Evolutionary conservation across 1,139 yeast genomes (phyloP), one percentile per base, ranked within the genome.

Genomic region (Candida pseudocylindracea): DNA sequence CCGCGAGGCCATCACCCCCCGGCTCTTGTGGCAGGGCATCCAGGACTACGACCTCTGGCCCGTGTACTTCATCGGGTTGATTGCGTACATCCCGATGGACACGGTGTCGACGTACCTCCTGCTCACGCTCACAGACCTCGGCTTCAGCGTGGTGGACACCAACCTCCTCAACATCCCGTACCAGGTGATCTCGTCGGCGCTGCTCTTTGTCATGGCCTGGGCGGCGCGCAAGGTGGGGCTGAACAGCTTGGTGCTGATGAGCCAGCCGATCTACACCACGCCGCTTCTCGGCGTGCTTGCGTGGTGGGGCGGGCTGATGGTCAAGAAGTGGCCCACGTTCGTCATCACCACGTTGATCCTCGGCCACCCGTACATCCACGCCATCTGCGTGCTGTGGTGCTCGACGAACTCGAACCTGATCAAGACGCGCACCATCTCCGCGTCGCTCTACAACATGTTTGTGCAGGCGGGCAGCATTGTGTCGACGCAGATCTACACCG

Each of bases 311-410:
- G 72, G 70, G 1, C 45, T 67, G 6, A 54, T 60, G 43, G 47
- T 48, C 3, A 31, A 39, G 30, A 37, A 53, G 9, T 67, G 76
- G 74, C 65, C 63, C 2, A 61, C 72, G 2, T 72, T 63, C 50
- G 58, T 50, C 1, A 40, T 68, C 20, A 51, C 59, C 30, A 60
- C 72, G 1, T 40, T 69, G 29, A 42, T 61, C 1, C 45, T 66
- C 25, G 72, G 69, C 2, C 57, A 56, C 31, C 67, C 67, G 1
- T 68, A 67, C 36, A 54, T 58, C 26, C 66, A 68, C 45, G 71
- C 76, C 2, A 55, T 71, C 35, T 53, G 63, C 40, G 72, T 45
- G 26, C 34, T 44, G 28, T 46, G 50, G 50, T 40, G 44, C 31
- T 43, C 48, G 2, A 36, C 42, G 12, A 46, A 46, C 31, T 37